phyloP scores from a whole-genome alignment of 1,139 yeast genomes.

The Pichia inconspicua region DNA sequence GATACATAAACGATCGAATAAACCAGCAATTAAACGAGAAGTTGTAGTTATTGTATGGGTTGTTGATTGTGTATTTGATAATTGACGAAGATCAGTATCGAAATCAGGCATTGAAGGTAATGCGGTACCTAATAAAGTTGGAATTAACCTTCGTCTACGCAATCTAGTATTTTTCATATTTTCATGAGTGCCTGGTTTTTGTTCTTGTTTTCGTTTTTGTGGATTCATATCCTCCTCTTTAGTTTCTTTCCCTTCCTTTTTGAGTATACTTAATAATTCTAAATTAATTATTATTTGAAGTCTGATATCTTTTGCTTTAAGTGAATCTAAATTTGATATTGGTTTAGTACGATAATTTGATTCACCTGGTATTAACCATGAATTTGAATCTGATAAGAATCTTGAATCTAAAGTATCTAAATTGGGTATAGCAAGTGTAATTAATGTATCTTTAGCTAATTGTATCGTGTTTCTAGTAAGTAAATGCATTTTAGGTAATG shows the following conservation, averaged over 20 bases:
- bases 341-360: neutral
- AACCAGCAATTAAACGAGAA: slow-evolving; percentile 12
- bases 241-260: neutral
- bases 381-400: too few relatives aligned
- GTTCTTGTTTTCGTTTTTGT: neutral
- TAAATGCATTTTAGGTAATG: slow-evolving; percentile 23
- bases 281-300: slow-evolving; percentile 24
- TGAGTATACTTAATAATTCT: slow-evolving; percentile 20
- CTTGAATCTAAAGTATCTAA: slow-evolving; percentile 20
- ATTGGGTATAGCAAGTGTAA: slow-evolving; percentile 15
- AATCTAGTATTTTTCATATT: slow-evolving; percentile 7
- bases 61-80: slow-evolving; percentile 1
- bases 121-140: slow-evolving; percentile 27
- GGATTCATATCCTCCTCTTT: neutral
- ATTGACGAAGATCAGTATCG: slow-evolving; percentile 21
- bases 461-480: slow-evolving; percentile 19
- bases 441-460: slow-evolving; percentile 17
- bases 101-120: slow-evolving; percentile 19
- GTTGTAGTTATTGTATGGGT: slow-evolving; percentile 3
- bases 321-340: neutral
- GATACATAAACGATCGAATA: slow-evolving; percentile 26
- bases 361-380: neutral
- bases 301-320: slow-evolving; percentile 19
- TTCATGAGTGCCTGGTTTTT: neutral
- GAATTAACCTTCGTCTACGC: slow-evolving; percentile 27